A percentile compares a stretch with the other conserved stretches of the same genome.
These are phyloP conservation scores for Fusarium liriodendri DNA, from an alignment of 2,329 filamentous ascomycete species.

Conservation along the genomic window DNA sequence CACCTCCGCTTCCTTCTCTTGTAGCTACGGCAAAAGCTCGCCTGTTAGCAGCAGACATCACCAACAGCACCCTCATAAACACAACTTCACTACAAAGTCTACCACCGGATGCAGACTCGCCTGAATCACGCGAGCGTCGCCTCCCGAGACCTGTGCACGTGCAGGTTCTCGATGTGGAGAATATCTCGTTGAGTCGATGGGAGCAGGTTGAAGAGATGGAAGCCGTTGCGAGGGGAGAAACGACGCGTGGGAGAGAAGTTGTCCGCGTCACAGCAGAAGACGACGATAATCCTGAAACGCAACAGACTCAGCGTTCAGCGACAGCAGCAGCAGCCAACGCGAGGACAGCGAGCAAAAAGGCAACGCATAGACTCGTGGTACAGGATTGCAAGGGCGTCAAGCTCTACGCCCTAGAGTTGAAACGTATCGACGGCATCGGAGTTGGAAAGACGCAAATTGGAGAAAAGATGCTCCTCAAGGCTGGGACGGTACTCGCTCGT, in stretches of 20 bases:
- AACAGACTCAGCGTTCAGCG: conserved; percentile 34
- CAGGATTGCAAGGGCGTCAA: conserved; percentile 81
- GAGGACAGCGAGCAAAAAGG: conserved; percentile 51
- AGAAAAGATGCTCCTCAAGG: conserved; percentile 80
- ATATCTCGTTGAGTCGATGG: conserved; percentile 84
- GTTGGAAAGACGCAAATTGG: conserved; percentile 78
- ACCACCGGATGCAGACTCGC: conserved; percentile 66
- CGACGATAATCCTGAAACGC: conserved; percentile 62
- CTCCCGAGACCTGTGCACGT: conserved; percentile 75
- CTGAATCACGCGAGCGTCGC: conserved; percentile 63
- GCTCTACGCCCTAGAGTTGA: conserved; percentile 79
- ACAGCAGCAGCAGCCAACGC: conserved; percentile 4
- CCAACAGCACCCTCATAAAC: conserved; percentile 60
- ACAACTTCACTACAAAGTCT: conserved; percentile 52
- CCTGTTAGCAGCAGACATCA: conserved; percentile 82
- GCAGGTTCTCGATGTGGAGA: conserved; percentile 88
- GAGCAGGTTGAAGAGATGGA: conserved; percentile 88
- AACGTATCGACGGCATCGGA: conserved; percentile 71
- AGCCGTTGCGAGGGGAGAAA: conserved; percentile 77
- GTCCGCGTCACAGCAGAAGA: conserved; percentile 70
- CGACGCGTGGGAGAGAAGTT: conserved; percentile 81
- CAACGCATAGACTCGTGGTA: conserved; percentile 83
- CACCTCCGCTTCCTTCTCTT: conserved; percentile 75
- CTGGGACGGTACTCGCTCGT: conserved; percentile 74
- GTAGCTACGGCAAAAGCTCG: conserved; percentile 85